Evolutionary conservation across 768 basidiomycete genomes (phyloP), one percentile per base, ranked within the genome.

Genomic region (Pulveroboletus sp.): DNA sequence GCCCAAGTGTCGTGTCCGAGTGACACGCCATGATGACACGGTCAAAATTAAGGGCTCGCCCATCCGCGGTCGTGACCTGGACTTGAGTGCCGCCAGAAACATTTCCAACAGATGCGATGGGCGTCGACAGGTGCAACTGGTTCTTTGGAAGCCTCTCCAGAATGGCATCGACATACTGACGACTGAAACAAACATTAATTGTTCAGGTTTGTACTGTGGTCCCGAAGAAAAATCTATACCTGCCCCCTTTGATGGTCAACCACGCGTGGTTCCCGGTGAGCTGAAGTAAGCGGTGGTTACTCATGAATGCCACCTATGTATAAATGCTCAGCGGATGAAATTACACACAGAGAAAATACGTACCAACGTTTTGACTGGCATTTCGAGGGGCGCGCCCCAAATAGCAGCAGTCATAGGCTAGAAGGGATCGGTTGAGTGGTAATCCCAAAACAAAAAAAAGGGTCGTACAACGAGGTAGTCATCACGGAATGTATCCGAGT

Each of bases 361-460:
- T n/a, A n/a, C n/a, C n/a, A n/a, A n/a, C n/a, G n/a, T n/a, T n/a
- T n/a, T n/a, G n/a, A n/a, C n/a, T n/a, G n/a, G n/a, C n/a, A n/a
- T n/a, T n/a, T n/a, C n/a, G n/a, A n/a, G n/a, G n/a, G n/a, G n/a
- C n/a, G n/a, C n/a, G n/a, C n/a, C n/a, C n/a, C n/a, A n/a, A n/a
- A n/a, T n/a, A n/a, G 85, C 83, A 1, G 85, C 86, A 8, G 84
- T 87, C 85, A 90, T 85, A 0, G 86, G 87, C 87, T 86, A 57
- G 16, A 44, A 33, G n/a, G 40, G n/a, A n/a, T 23, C 27, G 9
- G 16, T 34, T 29, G 19, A 27, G 13, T 4, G 33, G 6, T 29
- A 29, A 11, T 5, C 12, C 27, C 9, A 29, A 19, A 8, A 7
- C n/a, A 35, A 19, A 4, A 35, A 35, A 1, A 19, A n/a, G n/a